Evolutionary conservation across 2,329 filamentous ascomycete species (phyloP), one percentile per base, ranked within the genome.

Genomic region (Ceratocystis albifundus): DNA sequence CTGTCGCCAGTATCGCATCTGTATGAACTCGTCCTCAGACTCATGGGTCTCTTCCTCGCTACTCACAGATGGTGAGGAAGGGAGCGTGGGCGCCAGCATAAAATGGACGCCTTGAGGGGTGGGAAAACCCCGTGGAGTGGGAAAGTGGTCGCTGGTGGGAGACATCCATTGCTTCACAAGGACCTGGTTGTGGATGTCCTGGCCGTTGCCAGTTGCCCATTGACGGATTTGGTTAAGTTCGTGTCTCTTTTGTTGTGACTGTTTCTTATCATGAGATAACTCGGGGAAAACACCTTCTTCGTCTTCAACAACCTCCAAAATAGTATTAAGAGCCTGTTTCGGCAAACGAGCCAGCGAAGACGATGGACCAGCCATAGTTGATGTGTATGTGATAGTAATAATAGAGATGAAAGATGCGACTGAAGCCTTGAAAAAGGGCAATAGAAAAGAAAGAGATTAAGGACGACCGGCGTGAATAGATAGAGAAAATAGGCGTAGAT

Each of bases 21-120:
- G 41, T 10, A 61, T 61, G 25, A 53, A 17, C 22, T 63, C 62
- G 6, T 22, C 45, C 3, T 63, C 62, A 30, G 55, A 59, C 25
- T 8, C 55, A 12, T 7, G 1, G 2, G 72, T 70, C 2, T 61
- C 79, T 69, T 82, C 82, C 67, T 77, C 77, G 5, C 82, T 81
- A 46, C 76, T 76, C 62, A 80, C 80, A 25, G 82, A 84, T 22
- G 84, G 82, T 64, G 84, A 85, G 64, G 83, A 84, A 45, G 85
- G 81, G 66, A 85, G 78, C 72, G 83, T 80, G 61, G 84, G 83
- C 62, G 84, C 84, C 48, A 84, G 78, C 72, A 87, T 80, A 72
- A 85, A 86, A 74, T 87, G 80, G 70, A 82, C 77, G 68, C 85
- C 87, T 71, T 84, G 80, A n/a, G 87, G 87, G 7, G 87, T 88